These are phyloP conservation scores for Diddensiella santjacobensis DNA, from an alignment of 805 yeast species.

Conservation along the genomic window DNA sequence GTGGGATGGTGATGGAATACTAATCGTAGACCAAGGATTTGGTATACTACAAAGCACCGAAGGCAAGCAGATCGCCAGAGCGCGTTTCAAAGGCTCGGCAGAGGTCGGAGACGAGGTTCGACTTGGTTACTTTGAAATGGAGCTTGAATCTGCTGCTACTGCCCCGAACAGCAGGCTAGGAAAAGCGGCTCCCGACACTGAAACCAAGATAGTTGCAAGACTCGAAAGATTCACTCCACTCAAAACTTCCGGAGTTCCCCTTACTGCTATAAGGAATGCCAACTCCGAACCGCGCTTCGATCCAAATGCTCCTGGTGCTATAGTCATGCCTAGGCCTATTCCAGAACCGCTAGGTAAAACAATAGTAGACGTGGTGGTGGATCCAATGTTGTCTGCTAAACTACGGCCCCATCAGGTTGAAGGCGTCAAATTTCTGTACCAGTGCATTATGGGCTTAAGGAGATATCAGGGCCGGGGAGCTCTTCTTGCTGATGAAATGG, in stretches of 20 bases:
- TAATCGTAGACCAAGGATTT: constrained; percentile 30
- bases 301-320: constrained; percentile 28
- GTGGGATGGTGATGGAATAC: constrained; percentile 91
- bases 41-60: constrained; percentile 28
- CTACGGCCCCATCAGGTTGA: constrained; percentile 85
- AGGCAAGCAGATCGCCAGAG: constrained; percentile 16
- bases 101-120: constrained; percentile 41
- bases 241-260: background rate
- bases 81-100: constrained; percentile 9
- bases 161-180: background rate
- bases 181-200: background rate
- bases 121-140: constrained; percentile 56
- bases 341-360: constrained; percentile 16
- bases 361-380: constrained; percentile 38
- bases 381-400: constrained; percentile 28
- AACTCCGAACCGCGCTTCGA: constrained; percentile 19
- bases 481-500: constrained; percentile 95
- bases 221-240: background rate
- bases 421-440: constrained; percentile 78
- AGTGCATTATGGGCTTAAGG: constrained; percentile 71
- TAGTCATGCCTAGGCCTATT: constrained; percentile 28
- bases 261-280: background rate
- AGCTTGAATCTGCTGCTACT: constrained; percentile 14
- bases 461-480: constrained; percentile 57
- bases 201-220: background rate